Evolutionary conservation across 106 monocot genomes (phyloP).

Genomic region (Acanthochlamys bracteata): DNA sequence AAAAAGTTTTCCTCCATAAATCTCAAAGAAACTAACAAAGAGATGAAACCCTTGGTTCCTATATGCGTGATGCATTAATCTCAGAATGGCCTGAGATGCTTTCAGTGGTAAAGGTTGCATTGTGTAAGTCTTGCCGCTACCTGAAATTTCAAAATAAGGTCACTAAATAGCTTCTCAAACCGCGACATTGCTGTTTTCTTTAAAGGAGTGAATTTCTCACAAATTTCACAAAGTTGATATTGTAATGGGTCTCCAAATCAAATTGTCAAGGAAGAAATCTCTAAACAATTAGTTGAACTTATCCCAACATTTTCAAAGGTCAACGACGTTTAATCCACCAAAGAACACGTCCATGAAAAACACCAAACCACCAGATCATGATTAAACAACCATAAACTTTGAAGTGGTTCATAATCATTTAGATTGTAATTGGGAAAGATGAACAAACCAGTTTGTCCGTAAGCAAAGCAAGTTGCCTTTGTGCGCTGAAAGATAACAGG

Average conservation of each 20-base stretch:
- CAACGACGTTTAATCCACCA: no score
- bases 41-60: constrained; percentile 83
- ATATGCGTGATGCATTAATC: constrained; percentile 74
- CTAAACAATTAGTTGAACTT: no score
- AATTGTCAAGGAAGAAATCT: no score
- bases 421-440: no score
- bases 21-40: constrained; percentile 97
- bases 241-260: no score
- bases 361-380: no score
- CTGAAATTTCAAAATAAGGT: constrained; percentile 23
- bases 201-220: no score
- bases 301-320: no score
- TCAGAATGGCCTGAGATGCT: constrained; percentile 87
- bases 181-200: not conserved
- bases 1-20: constrained; percentile 95
- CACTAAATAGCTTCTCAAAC: not conserved
- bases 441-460: constrained; percentile 78
- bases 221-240: no score
- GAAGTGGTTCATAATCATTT: no score
- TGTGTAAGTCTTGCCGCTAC: constrained; percentile 97
- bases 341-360: no score
- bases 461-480: constrained; percentile 98
- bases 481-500: constrained; percentile 86
- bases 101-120: constrained; percentile 94
- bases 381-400: no score